Base-by-base conservation (phyloP, 805 yeast genomes). In the Barnettozyma wickerhamii region DNA sequence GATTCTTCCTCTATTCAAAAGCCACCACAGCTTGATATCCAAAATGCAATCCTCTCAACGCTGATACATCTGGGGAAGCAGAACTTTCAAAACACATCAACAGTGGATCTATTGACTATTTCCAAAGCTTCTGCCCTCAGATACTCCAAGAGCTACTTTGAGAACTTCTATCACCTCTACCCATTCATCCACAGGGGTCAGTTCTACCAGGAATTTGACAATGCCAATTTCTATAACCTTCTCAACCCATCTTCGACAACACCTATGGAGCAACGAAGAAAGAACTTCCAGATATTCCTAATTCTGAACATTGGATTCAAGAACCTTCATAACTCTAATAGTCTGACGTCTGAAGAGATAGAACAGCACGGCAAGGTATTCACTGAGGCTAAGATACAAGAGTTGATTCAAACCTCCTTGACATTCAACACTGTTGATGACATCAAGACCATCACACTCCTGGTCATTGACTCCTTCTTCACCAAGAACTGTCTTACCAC, bases 381-480 rank as follows among this genome's bases (percentile, higher is more conserved):
- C 30, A 19, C 37, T 9, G 19, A 46, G 13, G 23, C 24, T 1
- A 33, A 35, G 7, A 34, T 48, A 3, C 32, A 43, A 5, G 35
- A 42, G 2, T 47, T 48, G 7, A 38, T 36, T 7, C 46, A 42
- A 14, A 44, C 47, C 6, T 40, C 55, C 0, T 20, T 73, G 35
- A 56, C 66, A 2, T 58, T 64, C 34, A 71, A 69, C 37, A 65
- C 68, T 37, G 47, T 65, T 12, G 71, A 66, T 27, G 69, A 74
- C 12, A 64, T 74, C 4, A 66, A 64, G 39, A 63, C 72, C 38
- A 47, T 74, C 27, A 48, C 72, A 10, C 50, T 77, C 7, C 51
- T 75, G n/a, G 76, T 77, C 13, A 65, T 75, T 28, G 75, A 72
- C 48, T 74, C 79, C 0, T 75, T 73, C 46, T 74, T 74, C 50